Evolutionary conservation across 139 green algal species (phyloP), one percentile per base, ranked within the genome.

Genomic region (Closterium sp.): DNA sequence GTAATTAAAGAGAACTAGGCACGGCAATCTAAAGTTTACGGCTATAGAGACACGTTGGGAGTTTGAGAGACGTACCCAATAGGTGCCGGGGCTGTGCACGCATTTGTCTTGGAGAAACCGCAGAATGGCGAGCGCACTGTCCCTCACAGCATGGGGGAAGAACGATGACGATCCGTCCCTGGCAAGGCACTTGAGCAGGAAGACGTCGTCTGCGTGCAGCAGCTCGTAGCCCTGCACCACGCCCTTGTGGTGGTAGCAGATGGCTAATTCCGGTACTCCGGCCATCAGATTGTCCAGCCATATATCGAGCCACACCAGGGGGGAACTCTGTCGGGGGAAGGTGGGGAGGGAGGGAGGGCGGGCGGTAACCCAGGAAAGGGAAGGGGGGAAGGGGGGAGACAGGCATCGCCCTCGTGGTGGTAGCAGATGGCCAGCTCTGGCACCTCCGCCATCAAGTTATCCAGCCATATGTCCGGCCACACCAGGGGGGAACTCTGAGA

Each of bases 241-340:
- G 19, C 91, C 91, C 10, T 93, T 66, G 28, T 32, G 43, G 30
- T 94, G 91, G 32, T 94, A 94, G 87, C 91, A 94, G 34, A 94
- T 35, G 31, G 91, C 91, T 0, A 94, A 3, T 3, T 94, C 89
- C 3, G 91, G 88, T 0, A 94, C 91, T 28, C 88, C 38, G 10
- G 91, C 91, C 91, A 94, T 94, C 32, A 94, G 19, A 35, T 94
- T 94, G 35, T 94, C 91, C 4, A 94, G 91, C 91, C 91, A 94
- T 38, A 90, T 90, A 84, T 94, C 91, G 0, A 94, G 91, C 91
- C 91, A 94, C 31, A 66, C 28, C 1, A 93, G 81, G 23, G 91
- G 91, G 16, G 87, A 87, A 21, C n/a, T 35, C 91, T 93, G 91
- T 0, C 1, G 16, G 4, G 4, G n/a, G 4, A 5, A n/a, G n/a